Conservation (phyloP, 352 stramenopile genomes). For the Peronosclerospora sorghi region DNA sequence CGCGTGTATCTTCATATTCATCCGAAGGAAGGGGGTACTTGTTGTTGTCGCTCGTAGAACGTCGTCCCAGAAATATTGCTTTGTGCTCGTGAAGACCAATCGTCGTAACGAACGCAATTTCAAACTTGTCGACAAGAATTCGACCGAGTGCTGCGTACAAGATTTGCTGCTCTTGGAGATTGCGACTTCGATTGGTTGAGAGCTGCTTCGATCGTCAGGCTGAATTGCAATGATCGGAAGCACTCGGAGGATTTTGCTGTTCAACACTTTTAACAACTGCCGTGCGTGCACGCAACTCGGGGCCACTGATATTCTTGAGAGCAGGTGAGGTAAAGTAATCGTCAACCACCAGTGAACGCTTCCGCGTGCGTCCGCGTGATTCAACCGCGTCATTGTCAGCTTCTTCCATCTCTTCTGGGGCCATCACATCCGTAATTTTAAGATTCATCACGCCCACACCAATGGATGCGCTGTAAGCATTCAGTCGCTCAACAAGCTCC, state of each 20-base stretch:
- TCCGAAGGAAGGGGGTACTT: too few species aligned
- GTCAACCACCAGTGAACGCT: conserved; percentile 41
- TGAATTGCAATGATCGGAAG: conserved; percentile 78
- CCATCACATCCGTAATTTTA: too few species aligned
- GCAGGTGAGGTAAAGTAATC: conserved; percentile 63
- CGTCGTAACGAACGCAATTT: too few species aligned
- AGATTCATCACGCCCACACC: conserved; percentile 81
- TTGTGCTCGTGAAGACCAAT: conserved; percentile 88
- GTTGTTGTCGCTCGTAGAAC: too few species aligned
- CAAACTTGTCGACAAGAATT: too few species aligned
- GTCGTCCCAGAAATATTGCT: conserved; percentile 88
- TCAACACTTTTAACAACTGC: conserved; percentile 87
- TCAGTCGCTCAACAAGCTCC: too few species aligned
- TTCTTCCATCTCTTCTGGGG: conserved; percentile 11
- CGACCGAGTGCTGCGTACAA: too few species aligned
- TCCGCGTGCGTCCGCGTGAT: conserved; percentile 14
- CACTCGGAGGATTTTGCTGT: conserved; percentile 81
- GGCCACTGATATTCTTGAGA: conserved; percentile 44
- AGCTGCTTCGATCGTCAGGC: conserved; percentile 28
- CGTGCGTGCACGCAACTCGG: conserved; percentile 82
- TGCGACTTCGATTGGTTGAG: conserved; percentile 48
- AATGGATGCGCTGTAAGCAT: conserved; percentile 56
- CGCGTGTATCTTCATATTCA: conserved; percentile 90
- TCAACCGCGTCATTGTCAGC: conserved; percentile 2
- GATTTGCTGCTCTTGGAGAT: too few species aligned